Evolutionary conservation across 2,329 filamentous ascomycete genomes (phyloP).

Genomic region (Trichophyton mentagrophytes): DNA sequence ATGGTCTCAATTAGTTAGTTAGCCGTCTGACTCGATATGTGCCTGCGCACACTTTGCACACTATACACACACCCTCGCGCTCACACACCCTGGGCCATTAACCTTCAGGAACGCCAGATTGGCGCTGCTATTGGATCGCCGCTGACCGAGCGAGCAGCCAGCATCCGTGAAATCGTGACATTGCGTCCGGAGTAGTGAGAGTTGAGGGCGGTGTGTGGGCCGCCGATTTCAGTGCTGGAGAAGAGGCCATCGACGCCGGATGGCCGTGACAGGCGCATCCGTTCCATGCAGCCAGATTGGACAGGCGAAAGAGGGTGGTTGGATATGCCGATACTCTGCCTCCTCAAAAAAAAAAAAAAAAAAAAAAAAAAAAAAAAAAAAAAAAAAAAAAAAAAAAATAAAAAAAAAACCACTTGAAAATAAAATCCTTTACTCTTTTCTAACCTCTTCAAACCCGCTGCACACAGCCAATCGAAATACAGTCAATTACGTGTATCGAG

Average conservation of each 20-base stretch:
- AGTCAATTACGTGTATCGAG: too few relatives aligned
- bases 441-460: too few relatives aligned
- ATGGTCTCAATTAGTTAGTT: background rate
- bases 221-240: background rate
- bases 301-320: too few relatives aligned
- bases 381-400: too few relatives aligned
- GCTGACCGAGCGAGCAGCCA: constrained; percentile 2
- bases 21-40: background rate
- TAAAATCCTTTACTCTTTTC: too few relatives aligned
- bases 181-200: background rate
- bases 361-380: too few relatives aligned
- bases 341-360: background rate
- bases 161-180: background rate
- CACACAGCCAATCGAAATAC: too few relatives aligned
- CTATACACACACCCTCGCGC: background rate
- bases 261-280: background rate
- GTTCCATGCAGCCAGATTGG: background rate
- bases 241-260: background rate
- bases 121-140: constrained; percentile 3
- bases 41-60: background rate
- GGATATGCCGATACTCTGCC: background rate
- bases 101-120: constrained; percentile 4
- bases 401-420: too few relatives aligned
- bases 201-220: background rate
- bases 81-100: background rate